A percentile compares a stretch with the other conserved stretches of the same genome.
phyloP scores from a whole-genome alignment of 192 early-diverging fungal species.

The Backusella luteola region DNA sequence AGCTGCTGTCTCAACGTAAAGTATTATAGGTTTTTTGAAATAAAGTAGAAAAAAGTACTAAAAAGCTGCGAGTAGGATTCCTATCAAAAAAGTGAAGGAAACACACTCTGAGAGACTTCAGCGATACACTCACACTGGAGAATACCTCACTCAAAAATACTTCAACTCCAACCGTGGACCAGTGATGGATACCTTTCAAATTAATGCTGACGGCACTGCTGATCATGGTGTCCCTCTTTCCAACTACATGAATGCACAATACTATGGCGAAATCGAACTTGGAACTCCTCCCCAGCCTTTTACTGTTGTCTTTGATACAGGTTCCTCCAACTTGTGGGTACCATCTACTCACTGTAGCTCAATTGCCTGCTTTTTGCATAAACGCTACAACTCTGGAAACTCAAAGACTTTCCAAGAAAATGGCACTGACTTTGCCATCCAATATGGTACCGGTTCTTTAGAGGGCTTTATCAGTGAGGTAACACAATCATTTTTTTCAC shows the following conservation, averaged over 20 bases:
- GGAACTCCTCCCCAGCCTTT: slow-evolving; percentile 91
- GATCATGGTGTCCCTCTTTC: slow-evolving; percentile 77
- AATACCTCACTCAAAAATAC: slow-evolving; percentile 79
- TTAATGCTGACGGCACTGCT: slow-evolving; percentile 53
- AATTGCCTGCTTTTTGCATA: slow-evolving; percentile 95
- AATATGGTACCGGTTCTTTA: slow-evolving; percentile 91
- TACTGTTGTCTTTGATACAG: slow-evolving; percentile 93
- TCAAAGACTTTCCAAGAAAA: slow-evolving; percentile 81
- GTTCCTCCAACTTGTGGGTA: slow-evolving; percentile 95
- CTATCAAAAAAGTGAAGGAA: slow-evolving; percentile 67
- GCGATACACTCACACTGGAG: slow-evolving; percentile 63
- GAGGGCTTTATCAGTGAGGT: slow-evolving; percentile 91
- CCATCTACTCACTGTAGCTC: slow-evolving; percentile 91
- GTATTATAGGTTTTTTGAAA: neutral
- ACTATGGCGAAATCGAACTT: slow-evolving; percentile 87
- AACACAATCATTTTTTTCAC: slow-evolving; percentile 10
- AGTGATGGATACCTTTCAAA: slow-evolving; percentile 39
- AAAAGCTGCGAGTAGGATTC: slow-evolving; percentile 32
- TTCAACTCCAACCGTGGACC: slow-evolving; percentile 46
- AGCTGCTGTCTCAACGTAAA: slow-evolving; percentile 32
- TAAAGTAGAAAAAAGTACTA: neutral
- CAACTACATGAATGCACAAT: slow-evolving; percentile 96
- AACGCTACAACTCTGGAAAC: slow-evolving; percentile 79
- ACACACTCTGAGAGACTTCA: slow-evolving; percentile 59
- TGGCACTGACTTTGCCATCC: slow-evolving; percentile 93